These are phyloP conservation scores for Cercospora zeae-maydis DNA, from an alignment of 2,329 filamentous ascomycete genomes.

Conservation along the genomic window DNA sequence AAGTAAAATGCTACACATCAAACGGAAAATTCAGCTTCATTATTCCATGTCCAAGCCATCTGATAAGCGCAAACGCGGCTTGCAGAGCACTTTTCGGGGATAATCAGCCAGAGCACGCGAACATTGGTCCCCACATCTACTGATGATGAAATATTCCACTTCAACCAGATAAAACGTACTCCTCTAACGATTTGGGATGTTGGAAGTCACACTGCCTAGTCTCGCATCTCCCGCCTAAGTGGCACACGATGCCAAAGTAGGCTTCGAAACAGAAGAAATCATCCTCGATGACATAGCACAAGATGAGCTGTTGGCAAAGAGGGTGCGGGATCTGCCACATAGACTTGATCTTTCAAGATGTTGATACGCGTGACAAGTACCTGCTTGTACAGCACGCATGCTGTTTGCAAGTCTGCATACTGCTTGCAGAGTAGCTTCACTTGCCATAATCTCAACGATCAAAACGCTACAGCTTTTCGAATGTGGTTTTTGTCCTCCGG, in stretches of 20 bases:
- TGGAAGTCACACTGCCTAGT: neutral
- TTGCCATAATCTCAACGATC: too few species aligned
- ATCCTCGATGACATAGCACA: conserved; percentile 20
- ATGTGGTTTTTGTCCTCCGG: conserved; percentile 25
- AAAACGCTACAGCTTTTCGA: conserved; percentile 20
- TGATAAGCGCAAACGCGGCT: neutral
- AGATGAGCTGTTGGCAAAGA: conserved; percentile 21
- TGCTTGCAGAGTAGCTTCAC: too few species aligned
- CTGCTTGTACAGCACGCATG: too few species aligned
- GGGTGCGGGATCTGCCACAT: conserved; percentile 27
- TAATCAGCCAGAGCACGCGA: neutral
- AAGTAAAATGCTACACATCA: neutral
- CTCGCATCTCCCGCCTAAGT: conserved; percentile 11
- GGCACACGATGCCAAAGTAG: conserved; percentile 17
- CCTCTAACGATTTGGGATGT: neutral
- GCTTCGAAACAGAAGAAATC: conserved; percentile 24
- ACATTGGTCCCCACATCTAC: neutral
- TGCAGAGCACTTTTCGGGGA: neutral
- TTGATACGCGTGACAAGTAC: too few species aligned
- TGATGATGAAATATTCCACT: neutral
- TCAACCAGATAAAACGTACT: neutral
- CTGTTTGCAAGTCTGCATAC: too few species aligned
- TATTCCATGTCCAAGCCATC: neutral
- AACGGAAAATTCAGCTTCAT: neutral
- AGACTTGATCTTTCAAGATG: conserved; percentile 23